Evolutionary conservation across 1,139 yeast genomes (phyloP).

Genomic region (Geotrichum candidum): DNA sequence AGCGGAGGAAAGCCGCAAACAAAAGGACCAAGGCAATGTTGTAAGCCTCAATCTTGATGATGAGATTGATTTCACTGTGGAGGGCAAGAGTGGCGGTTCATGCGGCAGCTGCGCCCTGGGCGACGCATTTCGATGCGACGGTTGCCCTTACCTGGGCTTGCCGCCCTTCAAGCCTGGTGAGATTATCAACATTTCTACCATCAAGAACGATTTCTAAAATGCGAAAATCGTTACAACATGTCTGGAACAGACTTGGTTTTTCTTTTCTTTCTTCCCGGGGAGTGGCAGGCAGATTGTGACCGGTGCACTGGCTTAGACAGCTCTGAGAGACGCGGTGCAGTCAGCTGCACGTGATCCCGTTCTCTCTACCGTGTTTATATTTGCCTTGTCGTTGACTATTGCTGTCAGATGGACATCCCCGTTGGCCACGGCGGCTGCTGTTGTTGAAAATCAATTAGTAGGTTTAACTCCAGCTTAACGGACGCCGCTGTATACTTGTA

Average conservation of each 20-base stretch:
- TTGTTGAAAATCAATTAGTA: too few relatives aligned
- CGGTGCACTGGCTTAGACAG: too few relatives aligned
- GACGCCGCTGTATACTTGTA: too few relatives aligned
- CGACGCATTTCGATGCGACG: slow-evolving; percentile 96
- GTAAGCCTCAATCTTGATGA: slow-evolving; percentile 48
- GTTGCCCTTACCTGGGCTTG: slow-evolving; percentile 92
- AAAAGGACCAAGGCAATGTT: slow-evolving; percentile 26
- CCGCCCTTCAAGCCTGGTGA: slow-evolving; percentile 99
- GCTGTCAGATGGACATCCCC: too few relatives aligned
- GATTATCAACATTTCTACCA: slow-evolving; percentile 34
- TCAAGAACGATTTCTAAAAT: slow-evolving; percentile 6
- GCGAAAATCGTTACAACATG: background rate
- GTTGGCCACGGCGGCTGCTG: too few relatives aligned
- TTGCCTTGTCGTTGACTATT: too few relatives aligned
- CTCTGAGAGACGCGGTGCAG: too few relatives aligned
- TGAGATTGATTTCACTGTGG: slow-evolving; percentile 81
- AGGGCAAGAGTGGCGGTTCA: slow-evolving; percentile 83
- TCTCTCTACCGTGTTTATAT: too few relatives aligned
- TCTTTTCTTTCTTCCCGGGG: background rate
- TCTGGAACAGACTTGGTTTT: background rate
- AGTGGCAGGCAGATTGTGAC: too few relatives aligned
- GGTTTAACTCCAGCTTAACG: too few relatives aligned
- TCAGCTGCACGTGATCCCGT: too few relatives aligned
- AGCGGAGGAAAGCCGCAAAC: slow-evolving; percentile 31
- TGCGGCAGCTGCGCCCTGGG: slow-evolving; percentile 97